These are phyloP conservation scores for Salpingoeca rosetta DNA, from an alignment of 78 protist genomes.

Conservation along the genomic window DNA sequence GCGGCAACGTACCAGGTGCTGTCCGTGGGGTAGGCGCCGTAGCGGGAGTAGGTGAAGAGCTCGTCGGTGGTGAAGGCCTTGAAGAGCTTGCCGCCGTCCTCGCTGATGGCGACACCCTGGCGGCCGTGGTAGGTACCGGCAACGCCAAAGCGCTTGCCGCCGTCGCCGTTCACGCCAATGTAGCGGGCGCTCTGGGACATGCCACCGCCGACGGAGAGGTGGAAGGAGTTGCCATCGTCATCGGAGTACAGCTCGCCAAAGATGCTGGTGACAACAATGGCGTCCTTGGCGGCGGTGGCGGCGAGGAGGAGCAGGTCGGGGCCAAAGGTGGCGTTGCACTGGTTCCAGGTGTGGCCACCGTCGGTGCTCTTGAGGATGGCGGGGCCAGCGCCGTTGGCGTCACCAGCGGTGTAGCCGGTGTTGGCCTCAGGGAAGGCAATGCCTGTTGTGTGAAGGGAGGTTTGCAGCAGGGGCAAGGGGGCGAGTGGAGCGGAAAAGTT, in stretches of 20 bases:
- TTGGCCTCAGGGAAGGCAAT: no score
- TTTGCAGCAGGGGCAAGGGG: no score
- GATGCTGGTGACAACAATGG: neutral
- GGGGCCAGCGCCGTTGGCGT: neutral
- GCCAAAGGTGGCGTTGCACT: neutral
- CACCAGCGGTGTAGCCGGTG: neutral
- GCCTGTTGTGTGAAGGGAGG: no score
- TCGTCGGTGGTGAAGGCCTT: neutral
- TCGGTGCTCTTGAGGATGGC: neutral
- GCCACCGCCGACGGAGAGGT: neutral
- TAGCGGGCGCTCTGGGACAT: neutral
- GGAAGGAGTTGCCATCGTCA: neutral
- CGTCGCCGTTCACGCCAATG: neutral
- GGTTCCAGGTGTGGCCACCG: neutral
- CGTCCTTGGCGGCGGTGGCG: neutral
- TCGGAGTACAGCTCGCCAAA: neutral
- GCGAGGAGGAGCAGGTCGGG: neutral
- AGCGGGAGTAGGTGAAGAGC: neutral
- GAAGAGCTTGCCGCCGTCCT: neutral
- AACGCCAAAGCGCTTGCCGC: neutral
- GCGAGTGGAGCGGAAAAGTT: no score
- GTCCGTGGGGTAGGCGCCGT: constrained; percentile 10
- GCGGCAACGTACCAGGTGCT: constrained; percentile 3
- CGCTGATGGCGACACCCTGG: neutral
- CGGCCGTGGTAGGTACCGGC: neutral